A percentile compares a stretch with the other conserved stretches of the same genome.
Conservation (phyloP, 495 filamentous ascomycete genomes). For the Xylaria scruposa region DNA sequence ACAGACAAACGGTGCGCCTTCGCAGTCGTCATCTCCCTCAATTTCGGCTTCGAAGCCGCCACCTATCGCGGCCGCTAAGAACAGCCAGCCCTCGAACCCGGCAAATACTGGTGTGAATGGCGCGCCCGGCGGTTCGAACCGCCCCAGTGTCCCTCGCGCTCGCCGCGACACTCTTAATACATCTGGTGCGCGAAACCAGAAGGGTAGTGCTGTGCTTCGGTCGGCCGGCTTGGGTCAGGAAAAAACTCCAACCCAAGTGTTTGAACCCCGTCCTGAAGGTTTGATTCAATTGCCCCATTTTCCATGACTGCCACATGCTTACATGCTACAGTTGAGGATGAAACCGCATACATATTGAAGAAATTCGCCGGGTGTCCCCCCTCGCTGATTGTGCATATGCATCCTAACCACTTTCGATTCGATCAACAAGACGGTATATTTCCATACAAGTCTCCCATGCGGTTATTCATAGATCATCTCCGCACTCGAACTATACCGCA, state of each 20-base stretch:
- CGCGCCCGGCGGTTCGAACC: conserved; percentile 47
- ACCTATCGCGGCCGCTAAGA: conserved; percentile 47
- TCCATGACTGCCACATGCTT: conserved; percentile 11
- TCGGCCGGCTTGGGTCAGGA: conserved; percentile 55
- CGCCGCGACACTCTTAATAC: conserved; percentile 56
- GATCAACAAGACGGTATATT: conserved; percentile 94
- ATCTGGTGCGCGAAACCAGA: conserved; percentile 48
- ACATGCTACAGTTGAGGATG: conserved; percentile 16
- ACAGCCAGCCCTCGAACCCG: conserved; percentile 49
- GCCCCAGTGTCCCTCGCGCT: conserved; percentile 55
- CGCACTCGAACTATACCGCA: conserved; percentile 57
- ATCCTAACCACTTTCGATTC: conserved; percentile 86
- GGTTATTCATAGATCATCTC: conserved; percentile 76
- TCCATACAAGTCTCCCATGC: conserved; percentile 89
- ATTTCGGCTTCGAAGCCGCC: conserved; percentile 65
- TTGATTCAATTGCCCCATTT: conserved; percentile 11
- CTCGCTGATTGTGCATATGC: conserved; percentile 84
- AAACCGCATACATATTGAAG: conserved; percentile 71
- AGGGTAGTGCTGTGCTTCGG: conserved; percentile 49
- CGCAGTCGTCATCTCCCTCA: conserved; percentile 71
- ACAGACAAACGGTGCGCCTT: conserved; percentile 70
- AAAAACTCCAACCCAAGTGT: conserved; percentile 36
- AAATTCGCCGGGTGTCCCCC: conserved; percentile 80
- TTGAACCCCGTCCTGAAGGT: conserved; percentile 58
- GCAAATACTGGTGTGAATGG: conserved; percentile 52